Conservation (phyloP, 2,329 filamentous ascomycete genomes). For the Ophiostoma ips region DNA sequence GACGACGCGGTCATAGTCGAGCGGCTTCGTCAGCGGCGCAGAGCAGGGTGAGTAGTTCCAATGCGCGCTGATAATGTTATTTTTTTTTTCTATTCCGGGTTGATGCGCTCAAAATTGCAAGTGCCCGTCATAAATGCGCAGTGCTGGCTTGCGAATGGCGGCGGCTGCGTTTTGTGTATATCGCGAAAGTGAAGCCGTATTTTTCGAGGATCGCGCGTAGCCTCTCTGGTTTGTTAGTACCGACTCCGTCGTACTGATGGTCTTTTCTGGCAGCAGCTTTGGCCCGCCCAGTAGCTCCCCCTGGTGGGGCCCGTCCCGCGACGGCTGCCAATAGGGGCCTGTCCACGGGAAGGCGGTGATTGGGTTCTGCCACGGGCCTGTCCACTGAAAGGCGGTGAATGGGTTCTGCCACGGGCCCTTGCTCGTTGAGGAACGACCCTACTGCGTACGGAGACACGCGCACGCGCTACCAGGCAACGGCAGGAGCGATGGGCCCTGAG, state of each 20-base stretch:
- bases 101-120: too few relatives aligned
- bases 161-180: background rate
- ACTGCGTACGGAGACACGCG: background rate
- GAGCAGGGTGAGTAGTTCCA: background rate
- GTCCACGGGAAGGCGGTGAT: slow-evolving; percentile 9
- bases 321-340: slow-evolving; percentile 7
- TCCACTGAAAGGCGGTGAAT: slow-evolving; percentile 9
- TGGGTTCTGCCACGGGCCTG: slow-evolving; percentile 7
- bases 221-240: slow-evolving; percentile 9
- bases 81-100: background rate
- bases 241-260: too few relatives aligned
- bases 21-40: background rate
- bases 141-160: too few relatives aligned
- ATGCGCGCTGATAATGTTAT: background rate
- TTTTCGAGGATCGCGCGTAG: slow-evolving; percentile 10
- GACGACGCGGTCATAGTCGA: slow-evolving; percentile 12
- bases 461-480: slow-evolving; percentile 5
- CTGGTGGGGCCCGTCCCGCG: slow-evolving; percentile 4
- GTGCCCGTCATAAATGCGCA: too few relatives aligned
- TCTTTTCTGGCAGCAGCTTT: slow-evolving; percentile 10
- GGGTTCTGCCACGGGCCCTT: slow-evolving; percentile 7
- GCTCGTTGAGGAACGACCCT: slow-evolving; percentile 4
- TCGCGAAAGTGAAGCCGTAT: slow-evolving; percentile 5
- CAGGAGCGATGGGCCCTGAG: background rate
- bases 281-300: slow-evolving; percentile 9